Evolutionary conservation across 2,329 filamentous ascomycete genomes (phyloP).

Genomic region (Metarhizium guizhouense): DNA sequence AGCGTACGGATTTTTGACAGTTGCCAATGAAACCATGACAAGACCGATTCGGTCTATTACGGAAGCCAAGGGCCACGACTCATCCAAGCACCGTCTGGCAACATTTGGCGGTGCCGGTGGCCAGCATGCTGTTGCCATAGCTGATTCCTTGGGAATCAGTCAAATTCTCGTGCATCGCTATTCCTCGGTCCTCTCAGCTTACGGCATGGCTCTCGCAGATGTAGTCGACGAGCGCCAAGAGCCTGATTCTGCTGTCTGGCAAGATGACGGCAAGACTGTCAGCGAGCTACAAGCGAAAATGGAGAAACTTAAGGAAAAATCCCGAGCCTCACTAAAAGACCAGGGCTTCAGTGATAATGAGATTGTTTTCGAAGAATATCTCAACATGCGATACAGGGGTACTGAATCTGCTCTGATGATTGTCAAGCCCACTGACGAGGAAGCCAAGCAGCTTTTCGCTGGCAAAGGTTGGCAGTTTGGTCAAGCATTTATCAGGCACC

Average conservation of each 20-base stretch:
- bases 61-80: slow-evolving; percentile 25
- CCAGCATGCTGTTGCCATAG: slow-evolving; percentile 35
- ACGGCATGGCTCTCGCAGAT: slow-evolving; percentile 36
- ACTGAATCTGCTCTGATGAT: slow-evolving; percentile 91
- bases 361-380: slow-evolving; percentile 81
- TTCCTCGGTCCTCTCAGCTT: slow-evolving; percentile 36
- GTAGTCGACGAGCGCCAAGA: slow-evolving; percentile 64
- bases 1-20: slow-evolving; percentile 25
- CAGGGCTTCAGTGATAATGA: slow-evolving; percentile 72
- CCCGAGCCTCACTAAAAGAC: slow-evolving; percentile 54
- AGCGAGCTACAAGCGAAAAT: slow-evolving; percentile 64
- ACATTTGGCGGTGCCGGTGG: slow-evolving; percentile 31
- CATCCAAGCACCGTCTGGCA: slow-evolving; percentile 25
- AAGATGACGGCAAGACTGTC: slow-evolving; percentile 47
- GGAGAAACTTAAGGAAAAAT: slow-evolving; percentile 69
- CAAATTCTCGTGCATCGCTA: slow-evolving; percentile 34
- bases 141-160: slow-evolving; percentile 31
- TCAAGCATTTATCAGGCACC: slow-evolving; percentile 75
- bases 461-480: slow-evolving; percentile 75
- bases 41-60: slow-evolving; percentile 26
- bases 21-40: slow-evolving; percentile 28
- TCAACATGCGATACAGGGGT: slow-evolving; percentile 87
- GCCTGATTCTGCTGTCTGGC: slow-evolving; percentile 56
- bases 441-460: slow-evolving; percentile 47
- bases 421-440: slow-evolving; percentile 58